Conservation (phyloP, 1,139 yeast species). For the Zygoascus hellenicus region DNA sequence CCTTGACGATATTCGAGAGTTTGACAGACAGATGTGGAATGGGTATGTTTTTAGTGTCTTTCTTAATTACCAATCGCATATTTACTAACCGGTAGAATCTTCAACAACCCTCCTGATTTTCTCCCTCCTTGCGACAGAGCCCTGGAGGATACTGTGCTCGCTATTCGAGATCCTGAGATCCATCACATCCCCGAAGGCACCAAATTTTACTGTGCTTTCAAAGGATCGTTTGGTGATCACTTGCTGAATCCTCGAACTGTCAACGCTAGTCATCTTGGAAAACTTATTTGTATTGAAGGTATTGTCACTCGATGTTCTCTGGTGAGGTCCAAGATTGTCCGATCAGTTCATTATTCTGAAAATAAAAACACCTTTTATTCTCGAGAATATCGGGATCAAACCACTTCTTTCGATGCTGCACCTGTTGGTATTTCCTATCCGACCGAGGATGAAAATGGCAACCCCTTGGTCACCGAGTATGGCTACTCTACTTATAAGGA, state of each 20-base stretch:
- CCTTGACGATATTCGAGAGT: slow-evolving; percentile 82
- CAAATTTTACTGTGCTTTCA: slow-evolving; percentile 71
- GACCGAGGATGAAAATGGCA: slow-evolving; percentile 87
- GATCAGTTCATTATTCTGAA: slow-evolving; percentile 93
- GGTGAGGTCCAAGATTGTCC: slow-evolving; percentile 84
- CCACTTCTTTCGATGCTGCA: slow-evolving; percentile 83
- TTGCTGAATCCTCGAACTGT: slow-evolving; percentile 85
- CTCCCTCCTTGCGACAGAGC: slow-evolving; percentile 91
- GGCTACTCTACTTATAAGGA: slow-evolving; percentile 92
- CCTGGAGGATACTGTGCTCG: slow-evolving; percentile 64
- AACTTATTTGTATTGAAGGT: slow-evolving; percentile 86
- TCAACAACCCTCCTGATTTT: slow-evolving; percentile 74
- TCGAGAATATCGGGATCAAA: slow-evolving; percentile 88
- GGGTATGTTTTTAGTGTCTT: slow-evolving; percentile 40
- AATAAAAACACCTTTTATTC: slow-evolving; percentile 78
- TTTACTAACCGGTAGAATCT: slow-evolving; percentile 29
- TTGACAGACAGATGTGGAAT: slow-evolving; percentile 70
- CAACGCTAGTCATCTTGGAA: slow-evolving; percentile 68
- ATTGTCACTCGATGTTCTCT: slow-evolving; percentile 91
- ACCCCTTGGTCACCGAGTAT: slow-evolving; percentile 81
- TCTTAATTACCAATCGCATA: neutral
- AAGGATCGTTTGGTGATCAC: slow-evolving; percentile 89
- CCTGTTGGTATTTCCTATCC: slow-evolving; percentile 88
- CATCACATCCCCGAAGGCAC: slow-evolving; percentile 47
- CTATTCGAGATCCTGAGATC: slow-evolving; percentile 36